phyloP scores from a whole-genome alignment of 805 yeast species.

The Wickerhamiella kurtzmanii region DNA sequence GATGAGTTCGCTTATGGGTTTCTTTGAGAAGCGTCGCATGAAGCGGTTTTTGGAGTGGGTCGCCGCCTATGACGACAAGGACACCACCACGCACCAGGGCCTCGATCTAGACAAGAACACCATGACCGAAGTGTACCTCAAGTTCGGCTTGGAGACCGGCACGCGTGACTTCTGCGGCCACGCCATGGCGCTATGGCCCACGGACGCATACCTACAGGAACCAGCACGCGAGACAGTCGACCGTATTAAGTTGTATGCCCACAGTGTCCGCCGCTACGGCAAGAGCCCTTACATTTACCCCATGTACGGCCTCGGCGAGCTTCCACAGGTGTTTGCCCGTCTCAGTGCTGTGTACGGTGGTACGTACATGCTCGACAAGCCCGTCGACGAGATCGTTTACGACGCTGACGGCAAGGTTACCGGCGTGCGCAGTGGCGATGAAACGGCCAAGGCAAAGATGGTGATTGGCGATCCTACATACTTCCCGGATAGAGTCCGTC shows the following conservation, averaged over 20 bases:
- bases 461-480: conserved; percentile 97
- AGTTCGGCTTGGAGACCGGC: conserved; percentile 83
- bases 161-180: conserved; percentile 96
- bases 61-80: conserved; percentile 67
- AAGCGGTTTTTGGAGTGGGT: conserved; percentile 83
- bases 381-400: conserved; percentile 77
- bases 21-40: conserved; percentile 92
- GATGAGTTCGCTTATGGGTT: conserved; percentile 83
- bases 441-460: conserved; percentile 78
- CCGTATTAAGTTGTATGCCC: conserved; percentile 70
- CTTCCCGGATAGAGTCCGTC: conserved; percentile 69
- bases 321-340: conserved; percentile 98
- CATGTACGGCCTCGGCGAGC: conserved; percentile 88
- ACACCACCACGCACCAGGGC: conserved; percentile 64
- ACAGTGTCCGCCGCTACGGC: conserved; percentile 88
- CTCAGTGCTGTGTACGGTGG: conserved; percentile 96
- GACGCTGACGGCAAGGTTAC: conserved; percentile 56
- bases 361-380: conserved; percentile 94
- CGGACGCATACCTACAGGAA: conserved; percentile 73
- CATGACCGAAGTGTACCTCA: conserved; percentile 79
- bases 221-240: conserved; percentile 90
- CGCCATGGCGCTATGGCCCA: conserved; percentile 95
- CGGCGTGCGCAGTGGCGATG: conserved; percentile 87
- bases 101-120: conserved; percentile 74
- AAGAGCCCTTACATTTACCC: conserved; percentile 95